Base-by-base conservation (phyloP, 495 filamentous ascomycete species). In the Neurospora sp. region DNA sequence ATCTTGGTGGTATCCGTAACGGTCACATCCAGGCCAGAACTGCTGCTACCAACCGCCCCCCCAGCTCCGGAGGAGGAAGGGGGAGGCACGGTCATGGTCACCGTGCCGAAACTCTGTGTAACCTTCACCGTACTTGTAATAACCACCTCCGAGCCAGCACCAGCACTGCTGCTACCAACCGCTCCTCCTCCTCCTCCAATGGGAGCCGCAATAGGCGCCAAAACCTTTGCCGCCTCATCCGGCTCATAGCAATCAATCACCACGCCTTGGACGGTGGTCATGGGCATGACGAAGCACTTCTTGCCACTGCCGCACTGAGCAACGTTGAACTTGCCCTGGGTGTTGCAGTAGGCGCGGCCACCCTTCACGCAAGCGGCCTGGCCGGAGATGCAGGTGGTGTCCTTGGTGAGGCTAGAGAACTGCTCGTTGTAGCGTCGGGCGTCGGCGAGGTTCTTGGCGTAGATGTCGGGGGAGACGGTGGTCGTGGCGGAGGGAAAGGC, bases 321-420 rank as follows among this genome's bases (percentile, higher is more conserved):
- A 5, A 83, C 76, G n/a, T 78, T 72, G 44, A 82, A 84, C 39
- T 53, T 73, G 65, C 77, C 78, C 20, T 73, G 71, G 73, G 41
- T 71, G 44, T 74, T 71, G 73, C 83, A 85, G 12, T 68, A 73
- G 4, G 72, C 81, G 7, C 82, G 74, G 10, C 76, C 78, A 27
- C 82, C 81, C 10, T 78, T 74, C 61, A 86, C 77, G 68, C 84
- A 86, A 9, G 83, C 84, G 10, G 78, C 79, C 70, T 86, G 83
- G 40, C 76, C 77, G 5, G 46, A 35, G 5, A n/a, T 69, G 71
- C 84, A 86, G 65, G 80, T 78, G 0, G 81, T 79, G 22, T 83
- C 46, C 37, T 77, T 73, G 12, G 78, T 82, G n/a, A 85, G 70
- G n/a, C 70, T 75, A n/a, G 78, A 73, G 65, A 82, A 85, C 22